A percentile compares a stretch with the other conserved stretches of the same genome.
phyloP scores from a whole-genome alignment of 2,329 filamentous ascomycete genomes.

The Aspergillus sojae region DNA sequence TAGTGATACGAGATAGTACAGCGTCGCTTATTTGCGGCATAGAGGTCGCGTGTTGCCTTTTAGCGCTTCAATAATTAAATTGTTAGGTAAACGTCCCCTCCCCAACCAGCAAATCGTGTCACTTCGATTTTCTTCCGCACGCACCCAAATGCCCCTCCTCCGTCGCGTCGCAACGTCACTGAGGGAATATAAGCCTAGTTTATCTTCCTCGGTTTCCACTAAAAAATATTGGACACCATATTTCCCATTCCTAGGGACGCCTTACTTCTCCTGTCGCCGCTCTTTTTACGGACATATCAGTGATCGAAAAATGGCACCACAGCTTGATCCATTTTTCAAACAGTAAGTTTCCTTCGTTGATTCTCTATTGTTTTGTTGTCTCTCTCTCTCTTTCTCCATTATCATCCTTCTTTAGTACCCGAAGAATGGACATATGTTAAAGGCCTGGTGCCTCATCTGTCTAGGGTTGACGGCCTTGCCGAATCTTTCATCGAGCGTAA shows the following conservation, averaged over 20 bases:
- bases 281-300: slow-evolving; percentile 50
- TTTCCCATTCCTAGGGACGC: slow-evolving; percentile 8
- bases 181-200: slow-evolving; percentile 18
- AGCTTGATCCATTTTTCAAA: slow-evolving; percentile 90
- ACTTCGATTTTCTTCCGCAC: slow-evolving; percentile 17
- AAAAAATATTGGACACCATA: slow-evolving; percentile 10
- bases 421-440: slow-evolving; percentile 4
- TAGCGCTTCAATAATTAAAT: slow-evolving; percentile 1
- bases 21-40: slow-evolving; percentile 11
- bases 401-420: background rate
- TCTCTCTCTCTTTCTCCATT: background rate
- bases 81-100: slow-evolving; percentile 17
- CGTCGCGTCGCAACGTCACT: slow-evolving; percentile 31
- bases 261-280: slow-evolving; percentile 29
- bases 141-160: slow-evolving; percentile 38
- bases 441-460: slow-evolving; percentile 8
- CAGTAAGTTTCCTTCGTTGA: slow-evolving; percentile 52
- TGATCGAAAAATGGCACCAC: slow-evolving; percentile 75
- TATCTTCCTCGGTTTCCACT: slow-evolving; percentile 9
- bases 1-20: background rate
- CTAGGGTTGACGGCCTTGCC: slow-evolving; percentile 72
- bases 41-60: slow-evolving; percentile 3
- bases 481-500: slow-evolving; percentile 81
- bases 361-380: background rate
- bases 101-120: slow-evolving; percentile 14